Percentiles rank a stretch among this genome's conserved stretches.
Evolutionary conservation across 257 asterid genomes (phyloP).

Genomic region (Dorcoceras hygrometricum): DNA sequence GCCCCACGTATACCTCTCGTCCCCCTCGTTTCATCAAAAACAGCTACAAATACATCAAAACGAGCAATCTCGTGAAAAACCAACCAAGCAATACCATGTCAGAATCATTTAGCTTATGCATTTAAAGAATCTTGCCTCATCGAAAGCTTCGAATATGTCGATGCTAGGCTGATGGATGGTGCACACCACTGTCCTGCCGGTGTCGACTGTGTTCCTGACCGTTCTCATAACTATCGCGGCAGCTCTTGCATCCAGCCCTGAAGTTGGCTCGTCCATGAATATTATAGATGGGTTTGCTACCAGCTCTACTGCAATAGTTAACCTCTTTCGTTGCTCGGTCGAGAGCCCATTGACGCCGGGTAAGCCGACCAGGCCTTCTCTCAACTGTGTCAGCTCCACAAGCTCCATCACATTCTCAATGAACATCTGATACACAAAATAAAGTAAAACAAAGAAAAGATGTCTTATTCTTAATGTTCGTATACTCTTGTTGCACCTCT

Average conservation of each 20-base stretch:
- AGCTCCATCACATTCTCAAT: constrained; percentile 4
- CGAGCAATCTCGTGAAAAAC: background rate
- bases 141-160: background rate
- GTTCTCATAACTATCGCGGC: background rate
- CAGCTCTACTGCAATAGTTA: constrained; percentile 1
- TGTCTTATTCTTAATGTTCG: background rate
- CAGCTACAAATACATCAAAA: background rate
- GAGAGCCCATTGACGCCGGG: constrained; percentile 1
- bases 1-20: background rate
- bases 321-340: background rate
- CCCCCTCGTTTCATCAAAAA: background rate
- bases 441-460: no score
- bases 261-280: background rate
- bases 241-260: background rate
- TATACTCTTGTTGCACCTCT: background rate
- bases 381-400: background rate
- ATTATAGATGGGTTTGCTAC: constrained; percentile 5
- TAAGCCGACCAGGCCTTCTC: background rate
- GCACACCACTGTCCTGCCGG: background rate
- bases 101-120: background rate
- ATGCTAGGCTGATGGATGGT: constrained; percentile 3
- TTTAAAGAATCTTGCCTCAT: background rate
- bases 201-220: constrained; percentile 3
- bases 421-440: background rate
- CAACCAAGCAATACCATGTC: background rate